A percentile compares a stretch with the other conserved stretches of the same genome.
These are phyloP conservation scores for Penicillium canescens DNA, from an alignment of 495 filamentous ascomycete species.

Conservation along the genomic window DNA sequence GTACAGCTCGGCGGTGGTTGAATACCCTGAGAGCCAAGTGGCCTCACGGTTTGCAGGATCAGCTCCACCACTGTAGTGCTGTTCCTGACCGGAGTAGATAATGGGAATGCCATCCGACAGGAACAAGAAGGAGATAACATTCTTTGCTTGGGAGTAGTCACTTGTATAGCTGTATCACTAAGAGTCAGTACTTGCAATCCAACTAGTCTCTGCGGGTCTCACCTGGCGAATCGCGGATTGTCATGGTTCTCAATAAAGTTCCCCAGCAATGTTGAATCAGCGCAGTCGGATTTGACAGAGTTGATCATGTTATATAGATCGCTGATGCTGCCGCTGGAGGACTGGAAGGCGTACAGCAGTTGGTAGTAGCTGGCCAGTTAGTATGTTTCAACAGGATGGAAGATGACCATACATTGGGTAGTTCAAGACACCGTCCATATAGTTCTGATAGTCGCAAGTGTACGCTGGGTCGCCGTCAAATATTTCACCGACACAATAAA, in stretches of 20 bases:
- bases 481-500: slow-evolving; percentile 73
- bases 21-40: slow-evolving; percentile 68
- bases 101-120: slow-evolving; percentile 69
- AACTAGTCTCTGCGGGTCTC: neutral
- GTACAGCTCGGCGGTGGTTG: slow-evolving; percentile 61
- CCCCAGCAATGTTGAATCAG: slow-evolving; percentile 65
- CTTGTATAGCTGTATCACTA: slow-evolving; percentile 41
- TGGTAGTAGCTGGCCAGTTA: slow-evolving; percentile 46
- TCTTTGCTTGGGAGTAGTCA: slow-evolving; percentile 57
- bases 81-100: slow-evolving; percentile 72
- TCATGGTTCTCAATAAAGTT: slow-evolving; percentile 85
- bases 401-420: slow-evolving; percentile 47
- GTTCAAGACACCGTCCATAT: slow-evolving; percentile 64
- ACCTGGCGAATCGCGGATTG: slow-evolving; percentile 63
- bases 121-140: slow-evolving; percentile 70
- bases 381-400: neutral
- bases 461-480: slow-evolving; percentile 61
- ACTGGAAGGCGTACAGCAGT: slow-evolving; percentile 62
- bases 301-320: slow-evolving; percentile 60
- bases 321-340: slow-evolving; percentile 57
- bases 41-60: slow-evolving; percentile 76
- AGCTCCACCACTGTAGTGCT: slow-evolving; percentile 62
- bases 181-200: neutral
- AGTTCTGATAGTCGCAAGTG: slow-evolving; percentile 64
- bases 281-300: slow-evolving; percentile 52